Percentiles rank a stretch among this genome's conserved stretches.
Conservation (phyloP, 2,329 filamentous ascomycete genomes). For the Tolypocladium ovalisporum region DNA sequence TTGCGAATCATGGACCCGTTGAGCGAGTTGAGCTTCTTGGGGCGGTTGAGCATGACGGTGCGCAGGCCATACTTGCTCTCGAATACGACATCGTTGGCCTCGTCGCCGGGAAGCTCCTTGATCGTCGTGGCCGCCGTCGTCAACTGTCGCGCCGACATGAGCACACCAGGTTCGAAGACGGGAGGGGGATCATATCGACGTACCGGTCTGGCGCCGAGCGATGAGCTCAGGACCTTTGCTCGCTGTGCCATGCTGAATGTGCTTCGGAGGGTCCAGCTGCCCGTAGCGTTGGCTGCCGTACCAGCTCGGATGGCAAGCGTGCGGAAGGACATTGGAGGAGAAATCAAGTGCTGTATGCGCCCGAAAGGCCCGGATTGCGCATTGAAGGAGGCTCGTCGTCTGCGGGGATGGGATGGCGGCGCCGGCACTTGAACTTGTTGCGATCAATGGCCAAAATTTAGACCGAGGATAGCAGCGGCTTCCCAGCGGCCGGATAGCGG, state of each 20-base stretch:
- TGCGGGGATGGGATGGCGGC: neutral
- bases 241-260: slow-evolving; percentile 63
- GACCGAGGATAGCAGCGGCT: slow-evolving; percentile 12
- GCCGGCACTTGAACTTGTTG: neutral
- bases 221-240: slow-evolving; percentile 59
- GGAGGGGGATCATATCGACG: neutral
- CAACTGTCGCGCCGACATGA: slow-evolving; percentile 14
- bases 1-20: slow-evolving; percentile 93
- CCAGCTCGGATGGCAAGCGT: slow-evolving; percentile 42
- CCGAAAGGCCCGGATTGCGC: slow-evolving; percentile 17
- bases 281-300: slow-evolving; percentile 33
- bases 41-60: slow-evolving; percentile 88
- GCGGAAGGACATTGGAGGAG: slow-evolving; percentile 46
- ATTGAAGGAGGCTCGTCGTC: slow-evolving; percentile 15
- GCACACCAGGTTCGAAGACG: neutral
- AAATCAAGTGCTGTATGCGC: slow-evolving; percentile 19
- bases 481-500: slow-evolving; percentile 4
- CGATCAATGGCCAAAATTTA: slow-evolving; percentile 12
- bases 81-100: slow-evolving; percentile 87
- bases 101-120: slow-evolving; percentile 55
- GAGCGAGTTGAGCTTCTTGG: slow-evolving; percentile 82
- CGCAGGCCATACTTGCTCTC: slow-evolving; percentile 79
- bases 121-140: slow-evolving; percentile 24
- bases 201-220: slow-evolving; percentile 29
- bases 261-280: slow-evolving; percentile 29